A percentile compares a stretch with the other conserved stretches of the same genome.
phyloP scores from a whole-genome alignment of 768 basidiomycete genomes.

The Tylopilus sp. region DNA sequence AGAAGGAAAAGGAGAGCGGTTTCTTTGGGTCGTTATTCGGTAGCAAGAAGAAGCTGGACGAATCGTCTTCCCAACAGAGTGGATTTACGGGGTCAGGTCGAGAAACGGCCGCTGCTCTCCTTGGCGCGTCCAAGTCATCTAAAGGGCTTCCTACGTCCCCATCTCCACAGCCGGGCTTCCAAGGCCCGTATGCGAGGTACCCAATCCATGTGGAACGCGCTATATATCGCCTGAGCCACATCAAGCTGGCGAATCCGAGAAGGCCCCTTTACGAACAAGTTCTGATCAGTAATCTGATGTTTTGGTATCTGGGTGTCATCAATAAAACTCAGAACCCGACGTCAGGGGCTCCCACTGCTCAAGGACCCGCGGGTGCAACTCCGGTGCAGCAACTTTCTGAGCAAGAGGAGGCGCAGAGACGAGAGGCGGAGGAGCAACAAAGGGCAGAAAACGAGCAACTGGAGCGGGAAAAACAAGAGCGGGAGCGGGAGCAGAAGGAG shows the following conservation, averaged over 20 bases:
- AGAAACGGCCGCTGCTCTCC: conserved; percentile 81
- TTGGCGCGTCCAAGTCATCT: conserved; percentile 80
- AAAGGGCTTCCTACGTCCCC: conserved; percentile 60
- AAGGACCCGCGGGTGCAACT: conserved; percentile 19
- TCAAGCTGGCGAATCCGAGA: conserved; percentile 96
- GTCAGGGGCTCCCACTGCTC: conserved; percentile 33
- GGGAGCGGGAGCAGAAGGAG: conserved; percentile 47
- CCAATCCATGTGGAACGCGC: conserved; percentile 99
- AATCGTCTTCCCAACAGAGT: conserved; percentile 41
- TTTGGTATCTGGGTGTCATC: conserved; percentile 98
- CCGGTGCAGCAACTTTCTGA: conserved; percentile 32
- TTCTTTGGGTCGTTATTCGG: conserved; percentile 95
- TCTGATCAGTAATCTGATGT: conserved; percentile 91
- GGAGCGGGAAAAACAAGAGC: conserved; percentile 57
- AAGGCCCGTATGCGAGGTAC: conserved; percentile 67
- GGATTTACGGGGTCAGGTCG: conserved; percentile 55
- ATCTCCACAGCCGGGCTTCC: conserved; percentile 46
- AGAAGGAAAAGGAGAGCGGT: conserved; percentile 63
- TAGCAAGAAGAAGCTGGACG: conserved; percentile 82
- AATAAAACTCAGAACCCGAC: conserved; percentile 75
- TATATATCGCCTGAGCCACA: conserved; percentile 95
- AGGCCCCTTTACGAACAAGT: conserved; percentile 97
- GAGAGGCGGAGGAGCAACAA: conserved; percentile 40
- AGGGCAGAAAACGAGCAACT: conserved; percentile 40
- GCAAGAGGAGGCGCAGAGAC: conserved; percentile 36